A percentile compares a stretch with the other conserved stretches of the same genome.
Conservation (phyloP, 176 grass and related monocot genomes). For the Otatea glauca region DNA sequence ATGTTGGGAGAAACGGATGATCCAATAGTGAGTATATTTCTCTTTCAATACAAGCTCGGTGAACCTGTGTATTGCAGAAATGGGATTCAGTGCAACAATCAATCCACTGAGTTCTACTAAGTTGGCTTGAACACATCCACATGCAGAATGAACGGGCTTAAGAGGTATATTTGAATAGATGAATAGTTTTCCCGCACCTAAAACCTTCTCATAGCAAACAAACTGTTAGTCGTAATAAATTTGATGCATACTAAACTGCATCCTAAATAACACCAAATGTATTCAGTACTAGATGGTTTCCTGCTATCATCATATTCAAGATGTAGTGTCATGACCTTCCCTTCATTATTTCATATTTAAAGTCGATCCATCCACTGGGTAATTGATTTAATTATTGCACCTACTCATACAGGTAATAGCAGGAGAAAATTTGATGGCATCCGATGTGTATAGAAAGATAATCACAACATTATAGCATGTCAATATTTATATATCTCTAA, state of each 20-base stretch:
- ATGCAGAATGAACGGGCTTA: not conserved
- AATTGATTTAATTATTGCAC: not conserved
- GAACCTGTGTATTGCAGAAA: slow-evolving; percentile 67
- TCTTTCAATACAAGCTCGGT: slow-evolving; percentile 90
- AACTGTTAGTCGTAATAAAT: not conserved
- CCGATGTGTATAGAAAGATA: not conserved
- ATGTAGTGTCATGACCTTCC: not conserved
- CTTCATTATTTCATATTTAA: slow-evolving; percentile 28
- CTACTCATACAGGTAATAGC: not conserved
- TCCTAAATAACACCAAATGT: not conserved
- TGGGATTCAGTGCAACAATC: slow-evolving; percentile 16
- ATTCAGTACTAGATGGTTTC: not conserved
- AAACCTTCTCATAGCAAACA: not conserved
- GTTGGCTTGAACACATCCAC: not conserved
- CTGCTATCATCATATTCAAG: not conserved
- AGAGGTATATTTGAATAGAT: not conserved
- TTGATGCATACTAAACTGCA: not conserved
- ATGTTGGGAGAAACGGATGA: slow-evolving; percentile 96
- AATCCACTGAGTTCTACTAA: slow-evolving; percentile 12
- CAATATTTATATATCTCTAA: not conserved
- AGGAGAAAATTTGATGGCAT: slow-evolving; percentile 8
- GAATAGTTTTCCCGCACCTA: not conserved
- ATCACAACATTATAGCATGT: slow-evolving; percentile 4
- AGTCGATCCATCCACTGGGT: not conserved
- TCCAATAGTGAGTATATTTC: slow-evolving; percentile 97